Base-by-base conservation (phyloP, 2,329 filamentous ascomycete species). In the Thelonectria blattea region DNA sequence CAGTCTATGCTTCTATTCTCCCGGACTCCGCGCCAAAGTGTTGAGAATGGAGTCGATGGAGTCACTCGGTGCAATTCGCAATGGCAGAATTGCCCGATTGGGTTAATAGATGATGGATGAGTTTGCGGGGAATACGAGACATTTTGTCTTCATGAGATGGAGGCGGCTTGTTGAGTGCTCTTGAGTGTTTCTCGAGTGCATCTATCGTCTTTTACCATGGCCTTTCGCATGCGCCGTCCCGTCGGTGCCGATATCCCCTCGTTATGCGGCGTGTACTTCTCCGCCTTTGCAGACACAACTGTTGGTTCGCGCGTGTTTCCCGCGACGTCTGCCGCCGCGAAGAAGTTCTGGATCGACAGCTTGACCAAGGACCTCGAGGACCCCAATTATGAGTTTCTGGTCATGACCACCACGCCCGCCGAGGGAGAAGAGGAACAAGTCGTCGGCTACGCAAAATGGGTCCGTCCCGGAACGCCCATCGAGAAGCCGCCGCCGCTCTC, bases 401-500 rank as follows among this genome's bases (percentile, higher is more conserved):
- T 80, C 27, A 68, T 81, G 8, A 72, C 73, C 5, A 47, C 57
- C 5, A 77, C 80, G 50, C 41, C 72, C 0, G 51, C 62, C n/a
- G 55, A 65, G n/a, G n/a, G n/a, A n/a, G 34, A 58, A 3, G 52
- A 62, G 0, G 69, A 63, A 0, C 64, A 68, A 1, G 59, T 82
- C 2, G 67, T 83, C 22, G 80, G 79, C 1, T 83, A 81, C 57
- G 77, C 78, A 5, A 82, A 84, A 65, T 86, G 83, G 84, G 65
- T 72, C 8, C 66, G 73, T 3, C 76, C 75, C 0, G 71, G 64
- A 1, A 62, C 69, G 12, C 54, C 64, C 2, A 62, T 68, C 39
- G 64, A 63, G 6, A 68, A 66, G 47, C 68, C 69, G 0, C 64
- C 68, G 24, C 68, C 72, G 1, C 64, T 71, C 2, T 71, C 72